Evolutionary conservation across 805 yeast genomes (phyloP), one percentile per base, ranked within the genome.

Genomic region (Suhomyces pyralidae): DNA sequence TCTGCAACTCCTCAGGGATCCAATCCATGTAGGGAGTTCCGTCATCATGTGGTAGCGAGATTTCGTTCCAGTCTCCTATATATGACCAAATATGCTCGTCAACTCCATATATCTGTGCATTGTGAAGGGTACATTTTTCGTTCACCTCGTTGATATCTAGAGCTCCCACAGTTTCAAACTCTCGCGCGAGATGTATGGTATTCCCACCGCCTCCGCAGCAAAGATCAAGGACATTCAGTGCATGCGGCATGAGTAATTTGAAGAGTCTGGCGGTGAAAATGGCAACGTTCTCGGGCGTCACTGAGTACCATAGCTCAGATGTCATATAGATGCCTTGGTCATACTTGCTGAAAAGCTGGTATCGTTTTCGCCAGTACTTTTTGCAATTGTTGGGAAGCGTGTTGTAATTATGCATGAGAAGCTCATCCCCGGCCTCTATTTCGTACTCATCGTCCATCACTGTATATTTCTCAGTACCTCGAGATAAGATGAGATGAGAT

Each of bases 131-230:
- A 63, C 96, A 88, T 51, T 77, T 71, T n/a, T 87, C 65, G 62
- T 88, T 86, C 24, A 77, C 78, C 32, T 76, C 69, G 50, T 83
- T 83, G 40, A 72, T 71, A 61, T 90, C 96, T 1, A 88, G 67
- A 2, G 87, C 90, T 34, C 82, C 79, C 1, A 83, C 86, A 24
- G 62, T 59, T 1, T 79, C 77, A 66, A 88, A 87, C 32, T 63
- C 56, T 51, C 73, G 61, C 46, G 92, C 88, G 65, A 91, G 81
- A 59, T 89, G 96, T 20, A 89, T 86, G 1, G 88, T 72, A 62
- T 90, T 90, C 0, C 96, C 96, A 1, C 96, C 97, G 1, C 91
- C 96, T 0, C 97, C 97, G 57, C 93, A 84, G 60, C 89, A 88
- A 2, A 88, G 77, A 61, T 90, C 97, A 12, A 86, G 64, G 0